Evolutionary conservation across 257 asterid species (phyloP), one percentile per base, ranked within the genome.

Genomic region (Lycium barbarum): DNA sequence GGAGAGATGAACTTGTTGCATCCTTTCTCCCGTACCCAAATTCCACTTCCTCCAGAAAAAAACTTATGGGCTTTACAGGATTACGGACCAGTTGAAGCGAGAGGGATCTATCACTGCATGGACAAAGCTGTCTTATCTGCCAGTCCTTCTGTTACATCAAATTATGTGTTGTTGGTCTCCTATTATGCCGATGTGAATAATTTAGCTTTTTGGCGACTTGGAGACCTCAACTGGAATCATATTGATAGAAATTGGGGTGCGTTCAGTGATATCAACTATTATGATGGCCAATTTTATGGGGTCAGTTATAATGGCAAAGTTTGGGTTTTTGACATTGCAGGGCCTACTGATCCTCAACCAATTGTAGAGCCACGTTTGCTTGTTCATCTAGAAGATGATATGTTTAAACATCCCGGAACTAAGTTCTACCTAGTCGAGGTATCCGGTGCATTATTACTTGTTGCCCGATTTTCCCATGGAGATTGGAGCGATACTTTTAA

Each of bases 1-100:
- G 18, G 57, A 38, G 33, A 38, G 54, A 38, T 70, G 78, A 70
- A 70, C 54, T 70, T 70, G 54, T 70, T 70, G 78, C 78, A 70
- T 17, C 53, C 49, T 70, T 70, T 38, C 0, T 70, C 78, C 6
- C 78, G 22, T 38, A 11, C 2, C 13, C 12, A 71, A 8, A 71
- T 71, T 3, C 55, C 4, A 1, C 79, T 71, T 18, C 79, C 79
- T 7, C 47, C 79, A 2, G 4, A 1, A 38, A 15, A 38, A 0
- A 7, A 33, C 20, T 13, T 66, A 66, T 33, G 18, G 12, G 13
- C 51, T 7, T 36, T 15, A 36, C 22, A 68, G 14, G 14, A 4
- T 15, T 7, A 2, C 26, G 26, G 12, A 36, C 13, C 76, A 38
- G 47, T 36, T 35, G 76, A 38, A 36, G 51, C 2, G 4, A 68